Base-by-base conservation (phyloP, 345 rosid genomes). In the Brassica juncea region DNA sequence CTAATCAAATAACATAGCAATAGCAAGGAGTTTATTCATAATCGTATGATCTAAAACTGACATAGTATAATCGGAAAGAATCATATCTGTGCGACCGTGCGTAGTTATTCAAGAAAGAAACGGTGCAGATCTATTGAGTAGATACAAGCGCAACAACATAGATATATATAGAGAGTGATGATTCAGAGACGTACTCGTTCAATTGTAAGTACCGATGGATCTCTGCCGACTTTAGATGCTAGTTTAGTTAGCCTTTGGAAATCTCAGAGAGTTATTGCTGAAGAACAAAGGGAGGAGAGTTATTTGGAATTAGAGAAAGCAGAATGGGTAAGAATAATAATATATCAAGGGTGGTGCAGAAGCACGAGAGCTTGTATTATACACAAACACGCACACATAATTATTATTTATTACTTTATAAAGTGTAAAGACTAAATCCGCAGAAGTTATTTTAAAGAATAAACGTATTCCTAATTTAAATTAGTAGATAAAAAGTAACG, bases 261-360 rank as follows among this genome's bases (percentile, higher is more conserved):
- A 64, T 16, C 9, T 5, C 0, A 42, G 27, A 58, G 42, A 37
- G 47, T 32, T 37, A 44, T 44, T 4, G 54, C 57, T 71, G 6
- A 68, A 49, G 74, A 73, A 54, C 58, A 68, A 15, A 79, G 44
- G 64, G 71, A 52, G 21, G 32, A 61, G 5, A 59, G 59, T 21
- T 32, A 16, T 66, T 72, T 37, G 42, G 14, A 14, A 37, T 61
- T 25, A 7, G 34, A 72, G 49, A 68, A 27, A 68, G 27, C 55
- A 61, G 65, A 68, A 73, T 61, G 75, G 75, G 71, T 54, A 80
- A 63, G 75, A 63, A 69, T 71, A 69, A 69, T 54, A 68, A 34
- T 69, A 74, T 75, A 74, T 69, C 71, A 61, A 80, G 60, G 67
- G 72, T 74, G 75, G 66, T 74, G 83, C 83, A 80, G 66, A 74